Conservation (phyloP, 2,329 filamentous ascomycete species). For the Colletotrichum simmondsii region DNA sequence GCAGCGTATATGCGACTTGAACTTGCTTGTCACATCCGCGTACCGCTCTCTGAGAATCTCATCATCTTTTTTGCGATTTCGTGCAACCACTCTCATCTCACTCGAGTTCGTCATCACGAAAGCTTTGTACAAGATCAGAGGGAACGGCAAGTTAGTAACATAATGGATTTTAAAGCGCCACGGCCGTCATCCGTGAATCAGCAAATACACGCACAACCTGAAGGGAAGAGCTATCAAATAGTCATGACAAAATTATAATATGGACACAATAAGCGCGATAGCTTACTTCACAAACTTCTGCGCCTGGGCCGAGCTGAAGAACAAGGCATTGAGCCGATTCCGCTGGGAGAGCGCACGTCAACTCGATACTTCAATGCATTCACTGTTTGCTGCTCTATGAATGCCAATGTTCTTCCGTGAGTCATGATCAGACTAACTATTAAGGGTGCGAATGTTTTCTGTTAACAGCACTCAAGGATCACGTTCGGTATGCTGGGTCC, state of each 20-base stretch:
- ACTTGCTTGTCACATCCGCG: not conserved
- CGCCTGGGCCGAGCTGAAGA: constrained; percentile 50
- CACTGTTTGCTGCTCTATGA: constrained; percentile 61
- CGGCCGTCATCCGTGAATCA: not conserved
- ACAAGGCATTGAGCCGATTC: constrained; percentile 55
- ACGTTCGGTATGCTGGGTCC: constrained; percentile 74
- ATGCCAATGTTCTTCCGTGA: constrained; percentile 58
- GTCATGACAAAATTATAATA: not conserved
- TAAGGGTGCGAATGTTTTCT: not conserved
- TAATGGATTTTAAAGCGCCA: constrained; percentile 15
- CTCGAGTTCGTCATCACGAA: no score
- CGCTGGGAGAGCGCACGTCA: constrained; percentile 52
- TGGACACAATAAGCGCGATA: not conserved
- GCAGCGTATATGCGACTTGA: not conserved
- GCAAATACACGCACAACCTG: not conserved
- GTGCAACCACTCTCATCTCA: not conserved
- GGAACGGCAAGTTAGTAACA: not conserved
- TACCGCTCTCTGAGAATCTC: not conserved
- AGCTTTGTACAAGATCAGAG: no score
- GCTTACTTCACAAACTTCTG: constrained; percentile 4
- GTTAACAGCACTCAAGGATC: constrained; percentile 51
- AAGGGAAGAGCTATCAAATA: not conserved
- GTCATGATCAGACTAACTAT: constrained; percentile 1
- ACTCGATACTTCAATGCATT: constrained; percentile 56
- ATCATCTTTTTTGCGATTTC: not conserved